Evolutionary conservation across 2,329 filamentous ascomycete species (phyloP).

Genomic region (Dactylellina leptospora): DNA sequence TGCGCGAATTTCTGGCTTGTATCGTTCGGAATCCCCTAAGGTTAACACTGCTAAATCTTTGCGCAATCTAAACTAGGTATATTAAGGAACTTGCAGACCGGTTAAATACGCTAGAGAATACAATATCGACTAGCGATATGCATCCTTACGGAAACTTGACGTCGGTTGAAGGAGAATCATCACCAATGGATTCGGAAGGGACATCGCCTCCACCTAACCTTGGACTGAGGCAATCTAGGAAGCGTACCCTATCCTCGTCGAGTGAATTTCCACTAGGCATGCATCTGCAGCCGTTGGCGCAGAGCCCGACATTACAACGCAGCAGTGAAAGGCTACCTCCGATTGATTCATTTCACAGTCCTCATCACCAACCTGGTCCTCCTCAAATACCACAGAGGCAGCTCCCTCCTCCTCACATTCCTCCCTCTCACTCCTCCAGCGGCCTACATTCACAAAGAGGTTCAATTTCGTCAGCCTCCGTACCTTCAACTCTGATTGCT

Average conservation of each 20-base stretch:
- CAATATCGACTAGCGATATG: constrained; percentile 66
- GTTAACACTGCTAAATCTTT: constrained; percentile 47
- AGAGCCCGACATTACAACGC: constrained; percentile 55
- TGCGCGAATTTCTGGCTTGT: constrained; percentile 41
- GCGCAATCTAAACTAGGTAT: constrained; percentile 67
- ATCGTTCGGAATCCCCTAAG: constrained; percentile 48
- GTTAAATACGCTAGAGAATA: constrained; percentile 81
- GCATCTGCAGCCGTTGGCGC: constrained; percentile 57
- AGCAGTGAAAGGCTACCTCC: constrained; percentile 56
- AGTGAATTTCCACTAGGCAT: constrained; percentile 57
- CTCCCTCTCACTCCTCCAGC: constrained; percentile 56
- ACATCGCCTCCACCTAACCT: constrained; percentile 56
- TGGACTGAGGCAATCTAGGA: constrained; percentile 58
- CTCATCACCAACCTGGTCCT: constrained; percentile 56
- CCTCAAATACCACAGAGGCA: constrained; percentile 56
- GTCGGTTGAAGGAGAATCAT: constrained; percentile 57
- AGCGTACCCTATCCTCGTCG: constrained; percentile 64
- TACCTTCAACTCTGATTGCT: constrained; percentile 53
- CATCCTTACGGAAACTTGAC: constrained; percentile 56
- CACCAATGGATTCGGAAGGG: constrained; percentile 57
- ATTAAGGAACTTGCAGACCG: constrained; percentile 91
- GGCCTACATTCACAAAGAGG: constrained; percentile 51
- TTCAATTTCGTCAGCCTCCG: constrained; percentile 50
- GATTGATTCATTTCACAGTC: constrained; percentile 58
- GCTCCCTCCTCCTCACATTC: constrained; percentile 57